Evolutionary conservation across 2,329 filamentous ascomycete genomes (phyloP).

Genomic region (Apiospora marii): DNA sequence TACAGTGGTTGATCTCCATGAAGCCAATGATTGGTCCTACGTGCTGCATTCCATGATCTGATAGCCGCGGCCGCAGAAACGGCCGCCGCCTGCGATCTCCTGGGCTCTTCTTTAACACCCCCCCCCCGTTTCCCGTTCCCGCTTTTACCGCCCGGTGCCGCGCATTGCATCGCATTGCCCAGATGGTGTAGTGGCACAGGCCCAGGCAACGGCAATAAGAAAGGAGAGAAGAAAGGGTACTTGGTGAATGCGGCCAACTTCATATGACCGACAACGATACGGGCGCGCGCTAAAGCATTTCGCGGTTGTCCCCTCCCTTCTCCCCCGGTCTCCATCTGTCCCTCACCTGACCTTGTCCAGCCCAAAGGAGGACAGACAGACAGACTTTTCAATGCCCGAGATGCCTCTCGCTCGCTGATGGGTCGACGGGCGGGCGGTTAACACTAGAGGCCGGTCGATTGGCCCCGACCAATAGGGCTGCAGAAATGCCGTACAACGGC

Average conservation of each 20-base stretch:
- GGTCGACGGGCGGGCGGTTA: constrained; percentile 2
- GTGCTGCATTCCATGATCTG: constrained; percentile 3
- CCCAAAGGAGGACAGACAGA: neutral
- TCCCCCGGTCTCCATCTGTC: neutral
- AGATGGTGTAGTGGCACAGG: neutral
- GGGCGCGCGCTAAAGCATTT: constrained; percentile 9
- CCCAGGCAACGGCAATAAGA: neutral
- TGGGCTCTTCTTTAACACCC: neutral
- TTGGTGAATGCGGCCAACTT: neutral
- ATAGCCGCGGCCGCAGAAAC: constrained; percentile 17
- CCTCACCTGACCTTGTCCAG: neutral
- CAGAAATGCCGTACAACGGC: constrained; percentile 5
- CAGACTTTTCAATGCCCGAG: neutral
- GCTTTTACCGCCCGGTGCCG: constrained; percentile 11
- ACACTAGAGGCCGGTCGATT: neutral
- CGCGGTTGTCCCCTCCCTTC: neutral
- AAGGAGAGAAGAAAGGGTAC: neutral
- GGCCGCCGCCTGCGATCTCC: constrained; percentile 9
- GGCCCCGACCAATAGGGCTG: constrained; percentile 8
- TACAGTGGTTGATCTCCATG: neutral
- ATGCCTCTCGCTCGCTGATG: constrained; percentile 1
- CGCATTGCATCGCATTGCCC: constrained; percentile 17
- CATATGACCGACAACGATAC: neutral
- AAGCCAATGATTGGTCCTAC: neutral
- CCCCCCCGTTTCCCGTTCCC: neutral